Evolutionary conservation across 1,284 basidiomycete genomes (phyloP), one percentile per base, ranked within the genome.

Genomic region (Pseudozyma sp.): DNA sequence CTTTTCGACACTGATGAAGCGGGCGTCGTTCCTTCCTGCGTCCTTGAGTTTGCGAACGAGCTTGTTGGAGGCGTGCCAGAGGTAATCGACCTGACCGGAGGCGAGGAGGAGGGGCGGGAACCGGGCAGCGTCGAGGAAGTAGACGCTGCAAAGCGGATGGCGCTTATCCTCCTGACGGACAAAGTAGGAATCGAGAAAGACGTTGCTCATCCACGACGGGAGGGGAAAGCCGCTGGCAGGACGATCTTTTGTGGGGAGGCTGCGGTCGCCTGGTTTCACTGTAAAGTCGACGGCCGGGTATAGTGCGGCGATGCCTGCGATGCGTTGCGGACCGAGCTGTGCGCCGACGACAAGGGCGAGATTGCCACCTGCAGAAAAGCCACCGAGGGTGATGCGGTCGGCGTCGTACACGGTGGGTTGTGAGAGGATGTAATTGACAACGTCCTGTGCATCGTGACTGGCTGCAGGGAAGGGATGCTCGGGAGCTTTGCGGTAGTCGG

Each of bases 401-500:
- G 54, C 29, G 33, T 80, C 74, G 34, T 67, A 80, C 11, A 65
- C 42, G 5, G 73, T 17, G 0, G 67, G 70, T 40, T 77, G 68
- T 9, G 68, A 35, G 16, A 74, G 53, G 8, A 78, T 49, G 56
- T 68, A 74, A 34, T 51, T 54, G 49, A 74, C 54, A 9, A 68
- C 60, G 35, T 81, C 78, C 24, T 74, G 62, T 1, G 66, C 66
- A 49, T 81, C 77, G 29, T 76, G 60, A 14, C 57, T 47, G 37
- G 72, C 65, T 30, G 68, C 77, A 0, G 81, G 81, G 54, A 76
- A 80, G 9, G 81, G 81, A 39, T 75, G 54, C 62, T 80, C 79
- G 24, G 81, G 81, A 11, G 78, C 72, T 50, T 82, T 82, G 55
- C 81, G 80, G 42, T 82, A 82, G 48, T 80, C 80, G 39, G 69